These are phyloP conservation scores for Aureobasidium vineae DNA, from an alignment of 2,329 filamentous ascomycete genomes.

Conservation along the genomic window DNA sequence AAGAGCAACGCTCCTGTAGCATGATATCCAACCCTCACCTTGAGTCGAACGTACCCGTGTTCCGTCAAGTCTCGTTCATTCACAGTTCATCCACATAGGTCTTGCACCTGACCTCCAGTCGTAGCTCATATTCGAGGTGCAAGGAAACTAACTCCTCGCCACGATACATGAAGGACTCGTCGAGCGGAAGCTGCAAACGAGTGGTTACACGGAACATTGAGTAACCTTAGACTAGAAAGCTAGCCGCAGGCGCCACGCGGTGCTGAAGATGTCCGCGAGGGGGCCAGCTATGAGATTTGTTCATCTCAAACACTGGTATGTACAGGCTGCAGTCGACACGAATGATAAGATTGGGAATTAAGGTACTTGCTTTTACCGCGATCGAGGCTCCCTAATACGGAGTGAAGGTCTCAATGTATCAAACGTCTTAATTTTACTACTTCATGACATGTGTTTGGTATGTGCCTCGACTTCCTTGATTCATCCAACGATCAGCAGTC, in stretches of 20 bases:
- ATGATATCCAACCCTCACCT: too few species aligned
- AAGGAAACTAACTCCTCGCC: neutral
- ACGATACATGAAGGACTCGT: neutral
- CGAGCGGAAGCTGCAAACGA: neutral
- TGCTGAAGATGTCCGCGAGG: conserved; percentile 10
- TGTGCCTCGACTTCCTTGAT: too few species aligned
- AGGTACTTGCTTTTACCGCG: neutral
- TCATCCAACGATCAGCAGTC: too few species aligned
- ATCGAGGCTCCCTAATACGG: too few species aligned
- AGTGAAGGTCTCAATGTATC: too few species aligned
- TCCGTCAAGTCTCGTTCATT: neutral
- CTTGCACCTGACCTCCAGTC: neutral
- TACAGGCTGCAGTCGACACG: neutral
- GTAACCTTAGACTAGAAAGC: conserved; percentile 10
- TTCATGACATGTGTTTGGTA: too few species aligned
- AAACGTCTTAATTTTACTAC: too few species aligned
- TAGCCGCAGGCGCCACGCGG: neutral
- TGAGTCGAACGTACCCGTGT: too few species aligned
- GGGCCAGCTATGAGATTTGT: neutral
- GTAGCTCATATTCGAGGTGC: neutral
- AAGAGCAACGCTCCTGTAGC: too few species aligned
- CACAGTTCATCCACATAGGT: neutral
- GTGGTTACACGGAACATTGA: neutral
- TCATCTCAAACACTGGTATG: conserved; percentile 2
- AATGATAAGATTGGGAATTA: neutral